Conservation (phyloP, 2,329 filamentous ascomycete species). For the Didymella pinodella region DNA sequence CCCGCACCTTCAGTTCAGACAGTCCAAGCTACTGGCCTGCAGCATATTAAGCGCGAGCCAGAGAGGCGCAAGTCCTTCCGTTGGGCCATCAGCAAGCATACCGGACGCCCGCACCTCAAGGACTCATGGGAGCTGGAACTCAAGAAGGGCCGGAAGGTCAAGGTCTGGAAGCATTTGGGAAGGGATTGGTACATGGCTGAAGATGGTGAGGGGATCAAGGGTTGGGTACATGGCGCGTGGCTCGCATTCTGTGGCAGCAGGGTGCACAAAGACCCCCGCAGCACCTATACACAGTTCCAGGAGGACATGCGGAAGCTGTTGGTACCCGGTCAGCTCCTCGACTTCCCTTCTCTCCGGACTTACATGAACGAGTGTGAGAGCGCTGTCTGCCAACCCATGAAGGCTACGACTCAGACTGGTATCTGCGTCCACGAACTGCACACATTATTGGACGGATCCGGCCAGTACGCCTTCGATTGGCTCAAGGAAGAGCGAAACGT, state of each 20-base stretch:
- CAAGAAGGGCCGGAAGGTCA: constrained; percentile 34
- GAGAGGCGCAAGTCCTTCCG: constrained; percentile 14
- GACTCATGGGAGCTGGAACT: constrained; percentile 40
- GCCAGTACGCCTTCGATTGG: constrained; percentile 31
- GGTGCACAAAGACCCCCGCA: constrained; percentile 20
- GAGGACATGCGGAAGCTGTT: constrained; percentile 29
- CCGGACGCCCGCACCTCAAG: constrained; percentile 31
- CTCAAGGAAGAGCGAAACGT: constrained; percentile 40
- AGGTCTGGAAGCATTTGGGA: constrained; percentile 34
- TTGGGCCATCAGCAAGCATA: constrained; percentile 34
- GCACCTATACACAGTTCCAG: constrained; percentile 31
- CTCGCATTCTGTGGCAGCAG: constrained; percentile 31
- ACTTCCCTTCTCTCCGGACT: constrained; percentile 31
- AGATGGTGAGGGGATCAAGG: constrained; percentile 20
- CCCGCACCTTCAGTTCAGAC: constrained; percentile 1
- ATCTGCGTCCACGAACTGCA: constrained; percentile 44
- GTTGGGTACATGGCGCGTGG: constrained; percentile 39
- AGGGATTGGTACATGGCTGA: constrained; percentile 36
- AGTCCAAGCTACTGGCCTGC: constrained; percentile 7
- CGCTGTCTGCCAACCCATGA: constrained; percentile 29
- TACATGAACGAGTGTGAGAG: constrained; percentile 36
- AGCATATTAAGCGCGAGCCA: constrained; percentile 1
- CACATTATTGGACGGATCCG: constrained; percentile 38
- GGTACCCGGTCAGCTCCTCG: constrained; percentile 23
- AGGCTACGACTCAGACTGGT: constrained; percentile 26